phyloP scores from a whole-genome alignment of 2,329 filamentous ascomycete species.

The Alternaria sp. region DNA sequence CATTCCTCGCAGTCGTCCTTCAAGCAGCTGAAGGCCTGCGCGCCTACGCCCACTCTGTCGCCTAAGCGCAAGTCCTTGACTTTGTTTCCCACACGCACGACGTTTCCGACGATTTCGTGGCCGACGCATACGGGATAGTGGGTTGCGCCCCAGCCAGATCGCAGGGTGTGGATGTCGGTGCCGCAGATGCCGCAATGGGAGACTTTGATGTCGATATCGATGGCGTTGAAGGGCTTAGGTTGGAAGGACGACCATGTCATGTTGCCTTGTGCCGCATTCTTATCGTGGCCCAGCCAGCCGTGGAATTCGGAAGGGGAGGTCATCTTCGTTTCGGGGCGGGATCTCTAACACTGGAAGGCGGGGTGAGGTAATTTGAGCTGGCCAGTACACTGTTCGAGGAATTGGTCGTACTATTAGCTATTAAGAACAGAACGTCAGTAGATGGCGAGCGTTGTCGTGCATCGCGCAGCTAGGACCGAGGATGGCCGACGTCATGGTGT shows the following conservation, averaged over 20 bases:
- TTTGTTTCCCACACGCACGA: slow-evolving; percentile 45
- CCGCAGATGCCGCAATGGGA: slow-evolving; percentile 47
- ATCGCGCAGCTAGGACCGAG: slow-evolving; percentile 10
- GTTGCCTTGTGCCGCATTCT: slow-evolving; percentile 58
- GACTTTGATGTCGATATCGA: slow-evolving; percentile 46
- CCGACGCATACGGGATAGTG: slow-evolving; percentile 53
- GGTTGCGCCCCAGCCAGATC: slow-evolving; percentile 54
- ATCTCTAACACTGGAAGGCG: not conserved
- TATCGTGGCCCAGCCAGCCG: slow-evolving; percentile 63
- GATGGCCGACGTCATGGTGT: slow-evolving; percentile 13
- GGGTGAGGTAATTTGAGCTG: not conserved
- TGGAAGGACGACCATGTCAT: slow-evolving; percentile 60
- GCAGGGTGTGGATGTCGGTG: slow-evolving; percentile 47
- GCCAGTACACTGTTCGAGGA: not conserved
- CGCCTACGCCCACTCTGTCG: slow-evolving; percentile 64
- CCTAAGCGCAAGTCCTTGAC: slow-evolving; percentile 62
- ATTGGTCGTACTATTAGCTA: not conserved
- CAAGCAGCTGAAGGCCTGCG: slow-evolving; percentile 58
- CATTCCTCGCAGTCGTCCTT: slow-evolving; percentile 61
- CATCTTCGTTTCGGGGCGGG: slow-evolving; percentile 18
- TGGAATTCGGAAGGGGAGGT: slow-evolving; percentile 57
- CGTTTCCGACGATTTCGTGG: slow-evolving; percentile 52
- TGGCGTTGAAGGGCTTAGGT: slow-evolving; percentile 49
- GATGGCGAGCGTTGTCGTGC: not conserved
- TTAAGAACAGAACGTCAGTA: not conserved